A percentile compares a stretch with the other conserved stretches of the same genome.
phyloP scores from a whole-genome alignment of 257 asterid species.

The Solanum etuberosum region DNA sequence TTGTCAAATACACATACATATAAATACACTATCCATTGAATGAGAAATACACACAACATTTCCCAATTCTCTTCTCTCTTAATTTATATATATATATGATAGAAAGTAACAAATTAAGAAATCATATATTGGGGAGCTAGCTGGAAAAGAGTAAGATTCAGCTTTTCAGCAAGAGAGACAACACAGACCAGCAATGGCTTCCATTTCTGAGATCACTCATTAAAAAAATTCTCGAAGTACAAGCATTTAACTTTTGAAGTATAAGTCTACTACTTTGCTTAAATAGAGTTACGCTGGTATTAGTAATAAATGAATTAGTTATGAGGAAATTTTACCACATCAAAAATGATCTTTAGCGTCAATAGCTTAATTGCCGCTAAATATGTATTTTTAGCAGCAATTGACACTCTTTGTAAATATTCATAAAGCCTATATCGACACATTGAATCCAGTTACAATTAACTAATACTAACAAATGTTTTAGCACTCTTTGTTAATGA shows the following conservation, averaged over 20 bases:
- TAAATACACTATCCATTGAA: neutral
- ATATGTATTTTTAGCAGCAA: neutral
- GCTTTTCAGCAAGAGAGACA: conserved; percentile 27
- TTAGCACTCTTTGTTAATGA: neutral
- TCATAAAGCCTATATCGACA: no score
- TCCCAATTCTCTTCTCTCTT: neutral
- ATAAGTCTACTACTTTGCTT: neutral
- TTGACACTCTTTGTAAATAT: neutral
- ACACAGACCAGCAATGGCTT: conserved; percentile 17
- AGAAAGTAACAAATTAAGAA: neutral
- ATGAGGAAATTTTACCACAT: neutral
- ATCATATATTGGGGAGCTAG: neutral
- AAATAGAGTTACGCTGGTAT: neutral
- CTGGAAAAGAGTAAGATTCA: conserved; percentile 12
- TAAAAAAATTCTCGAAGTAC: neutral
- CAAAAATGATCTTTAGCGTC: neutral
- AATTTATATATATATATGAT: neutral
- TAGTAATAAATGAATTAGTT: neutral
- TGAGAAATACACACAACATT: neutral
- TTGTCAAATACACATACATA: neutral
- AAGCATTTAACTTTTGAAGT: neutral
- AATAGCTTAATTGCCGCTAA: neutral
- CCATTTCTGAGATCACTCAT: neutral
- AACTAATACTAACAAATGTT: no score
- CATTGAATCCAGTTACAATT: no score